These are phyloP conservation scores for Pichia insulana DNA, from an alignment of 805 yeast species.

Conservation along the genomic window DNA sequence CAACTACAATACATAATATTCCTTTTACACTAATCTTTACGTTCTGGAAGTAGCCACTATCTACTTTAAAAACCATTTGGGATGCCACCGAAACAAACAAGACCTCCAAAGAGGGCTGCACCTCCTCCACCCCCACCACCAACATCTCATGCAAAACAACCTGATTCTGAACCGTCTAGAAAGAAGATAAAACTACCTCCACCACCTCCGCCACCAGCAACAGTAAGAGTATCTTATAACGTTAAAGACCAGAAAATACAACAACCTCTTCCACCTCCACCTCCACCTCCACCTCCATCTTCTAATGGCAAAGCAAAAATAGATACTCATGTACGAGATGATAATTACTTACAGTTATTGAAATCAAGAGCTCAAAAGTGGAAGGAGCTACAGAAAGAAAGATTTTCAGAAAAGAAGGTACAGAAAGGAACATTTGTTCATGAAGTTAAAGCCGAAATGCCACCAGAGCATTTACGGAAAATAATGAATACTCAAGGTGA, in stretches of 20 bases:
- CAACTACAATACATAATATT: too few species aligned
- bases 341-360: not conserved
- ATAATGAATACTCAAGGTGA: slow-evolving; percentile 80
- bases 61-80: not conserved
- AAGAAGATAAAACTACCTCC: slow-evolving; percentile 7
- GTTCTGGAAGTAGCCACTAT: too few species aligned
- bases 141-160: not conserved
- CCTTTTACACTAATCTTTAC: too few species aligned
- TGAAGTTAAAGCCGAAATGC: slow-evolving; percentile 66
- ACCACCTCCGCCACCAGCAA: slow-evolving; percentile 30
- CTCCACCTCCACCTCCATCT: slow-evolving; percentile 11
- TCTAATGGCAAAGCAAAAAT: not conserved
- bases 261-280: not conserved
- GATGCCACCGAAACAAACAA: slow-evolving; percentile 8
- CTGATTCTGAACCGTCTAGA: slow-evolving; percentile 4
- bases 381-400: slow-evolving; percentile 52
- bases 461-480: slow-evolving; percentile 86
- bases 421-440: slow-evolving; percentile 41
- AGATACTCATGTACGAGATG: not conserved
- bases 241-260: too few species aligned
- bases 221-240: not conserved
- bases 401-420: slow-evolving; percentile 34
- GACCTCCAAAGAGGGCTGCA: slow-evolving; percentile 5
- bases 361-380: slow-evolving; percentile 40
- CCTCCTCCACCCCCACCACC: slow-evolving; percentile 5